These are phyloP conservation scores for Limtongozyma cylindracea DNA, from an alignment of 805 yeast genomes.

Conservation along the genomic window DNA sequence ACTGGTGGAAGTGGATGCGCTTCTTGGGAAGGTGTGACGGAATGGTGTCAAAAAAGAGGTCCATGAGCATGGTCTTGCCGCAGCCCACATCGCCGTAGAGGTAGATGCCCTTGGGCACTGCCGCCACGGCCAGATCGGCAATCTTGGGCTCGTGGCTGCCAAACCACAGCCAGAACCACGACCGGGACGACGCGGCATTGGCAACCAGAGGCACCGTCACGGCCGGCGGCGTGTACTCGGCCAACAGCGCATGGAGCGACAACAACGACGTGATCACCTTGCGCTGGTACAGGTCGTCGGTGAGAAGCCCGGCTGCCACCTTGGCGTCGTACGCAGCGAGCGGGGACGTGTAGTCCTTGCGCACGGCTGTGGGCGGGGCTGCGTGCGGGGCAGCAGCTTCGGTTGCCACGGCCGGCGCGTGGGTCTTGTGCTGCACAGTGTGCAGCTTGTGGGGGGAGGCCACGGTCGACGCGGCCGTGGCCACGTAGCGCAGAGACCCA, in stretches of 20 bases:
- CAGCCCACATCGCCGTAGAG: slow-evolving; percentile 96
- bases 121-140: slow-evolving; percentile 1
- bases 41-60: slow-evolving; percentile 65
- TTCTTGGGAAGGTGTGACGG: slow-evolving; percentile 56
- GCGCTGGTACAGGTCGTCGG: slow-evolving; percentile 65
- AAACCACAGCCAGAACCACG: slow-evolving; percentile 3
- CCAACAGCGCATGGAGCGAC: slow-evolving; percentile 26
- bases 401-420: no score
- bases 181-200: background rate
- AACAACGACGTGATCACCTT: slow-evolving; percentile 39
- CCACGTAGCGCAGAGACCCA: no score
- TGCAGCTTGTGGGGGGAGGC: no score
- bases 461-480: no score
- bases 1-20: slow-evolving; percentile 86
- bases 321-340: slow-evolving; percentile 22
- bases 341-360: slow-evolving; percentile 8
- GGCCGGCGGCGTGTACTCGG: slow-evolving; percentile 32
- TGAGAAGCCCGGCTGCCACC: slow-evolving; percentile 21
- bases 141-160: slow-evolving; percentile 1
- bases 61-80: slow-evolving; percentile 97
- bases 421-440: no score
- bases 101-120: slow-evolving; percentile 47
- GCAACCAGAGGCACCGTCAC: slow-evolving; percentile 25
- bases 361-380: background rate
- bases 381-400: no score